Evolutionary conservation across 192 early-diverging fungal species (phyloP), one percentile per base, ranked within the genome.

Genomic region (Umbelopsis isabellina): DNA sequence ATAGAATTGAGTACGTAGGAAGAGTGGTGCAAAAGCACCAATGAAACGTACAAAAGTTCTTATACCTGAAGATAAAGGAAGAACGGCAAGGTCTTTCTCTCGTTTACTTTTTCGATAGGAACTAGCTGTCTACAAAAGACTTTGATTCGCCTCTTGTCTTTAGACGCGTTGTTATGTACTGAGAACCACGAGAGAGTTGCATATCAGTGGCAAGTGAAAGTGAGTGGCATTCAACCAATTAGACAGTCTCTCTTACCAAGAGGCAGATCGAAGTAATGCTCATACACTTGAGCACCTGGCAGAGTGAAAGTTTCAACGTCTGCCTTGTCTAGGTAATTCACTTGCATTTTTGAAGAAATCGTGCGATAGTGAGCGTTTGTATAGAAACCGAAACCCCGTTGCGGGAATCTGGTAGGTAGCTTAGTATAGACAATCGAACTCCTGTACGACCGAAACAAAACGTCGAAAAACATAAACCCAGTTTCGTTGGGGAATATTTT

Each of bases 91-190:
- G 76, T 73, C 41, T 86, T 82, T 65, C 84, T 70, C 51, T 86
- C 66, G 45, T 58, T 49, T 15, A 78, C 72, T 58, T 83, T 88
- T 51, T 72, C 79, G 13, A 85, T 68, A 12, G 84, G 86, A 22
- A 88, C 86, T 8, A 88, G 72, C 30, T 88, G 86, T 41, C 86
- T 80, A 10, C 68, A 83, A 82, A 86, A 88, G 16, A 88, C 73
- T 46, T 79, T 77, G 55, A 86, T 70, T 13, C 20, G 69, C 37
- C 73, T 68, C n/a, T 58, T 66, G 44, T 70, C 68, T 1, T 67
- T 21, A 11, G 75, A 45, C 53, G 78, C 46, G 9, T 30, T 16
- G 35, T 48, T 37, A 67, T 68, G 55, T 58, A 55, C 61, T 77
- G 22, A 66, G 50, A 64, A 37, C 20, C 37, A 44, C 33, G 46